These are phyloP conservation scores for Phytophthora syringae DNA, from an alignment of 352 stramenopile genomes.

Conservation along the genomic window DNA sequence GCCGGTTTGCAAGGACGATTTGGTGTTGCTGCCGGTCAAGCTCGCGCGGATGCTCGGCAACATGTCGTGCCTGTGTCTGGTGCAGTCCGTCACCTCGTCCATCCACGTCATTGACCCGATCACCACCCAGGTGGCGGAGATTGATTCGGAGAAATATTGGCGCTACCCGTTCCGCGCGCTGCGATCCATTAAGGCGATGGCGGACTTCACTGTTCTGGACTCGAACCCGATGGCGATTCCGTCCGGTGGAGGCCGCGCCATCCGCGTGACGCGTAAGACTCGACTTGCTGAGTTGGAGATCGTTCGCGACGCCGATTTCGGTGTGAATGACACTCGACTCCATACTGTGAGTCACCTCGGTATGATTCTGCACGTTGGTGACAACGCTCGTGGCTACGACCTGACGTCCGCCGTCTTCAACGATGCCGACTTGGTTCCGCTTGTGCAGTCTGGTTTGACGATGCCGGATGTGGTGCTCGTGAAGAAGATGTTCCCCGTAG, in stretches of 20 bases:
- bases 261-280: conserved; percentile 79
- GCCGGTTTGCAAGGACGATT: conserved; percentile 98
- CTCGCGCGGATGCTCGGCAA: conserved; percentile 94
- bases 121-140: conserved; percentile 94
- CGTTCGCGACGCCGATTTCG: conserved; percentile 84
- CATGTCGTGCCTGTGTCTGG: conserved; percentile 94
- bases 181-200: conserved; percentile 92
- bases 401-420: conserved; percentile 95
- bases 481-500: conserved; percentile 97
- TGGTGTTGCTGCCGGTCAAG: conserved; percentile 88
- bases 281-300: conserved; percentile 85
- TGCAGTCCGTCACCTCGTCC: conserved; percentile 92
- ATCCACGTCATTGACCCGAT: conserved; percentile 99
- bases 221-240: conserved; percentile 75
- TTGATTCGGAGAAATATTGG: conserved; percentile 96
- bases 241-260: conserved; percentile 64
- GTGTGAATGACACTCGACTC: conserved; percentile 96
- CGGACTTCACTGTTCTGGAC: conserved; percentile 84
- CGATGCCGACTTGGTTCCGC: conserved; percentile 91
- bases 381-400: conserved; percentile 98
- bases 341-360: conserved; percentile 95
- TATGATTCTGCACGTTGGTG: conserved; percentile 96
- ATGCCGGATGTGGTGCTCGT: conserved; percentile 98
- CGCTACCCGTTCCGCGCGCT: conserved; percentile 94
- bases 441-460: conserved; percentile 80